These are phyloP conservation scores for Gossypium longicalyx DNA, from an alignment of 345 rosid species.

Conservation along the genomic window DNA sequence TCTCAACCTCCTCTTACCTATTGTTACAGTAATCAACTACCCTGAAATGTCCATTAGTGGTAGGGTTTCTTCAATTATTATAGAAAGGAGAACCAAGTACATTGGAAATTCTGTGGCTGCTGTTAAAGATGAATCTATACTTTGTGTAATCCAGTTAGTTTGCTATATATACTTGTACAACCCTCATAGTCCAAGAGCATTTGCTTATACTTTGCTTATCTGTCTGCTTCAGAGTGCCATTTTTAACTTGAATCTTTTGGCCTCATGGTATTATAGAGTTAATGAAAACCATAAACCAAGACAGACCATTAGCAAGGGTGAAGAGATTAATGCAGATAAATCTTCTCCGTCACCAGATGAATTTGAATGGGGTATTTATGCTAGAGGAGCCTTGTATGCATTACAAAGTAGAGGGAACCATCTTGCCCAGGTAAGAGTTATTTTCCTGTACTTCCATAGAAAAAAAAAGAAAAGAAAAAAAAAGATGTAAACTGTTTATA, in stretches of 20 bases:
- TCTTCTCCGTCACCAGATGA: constrained; percentile 35
- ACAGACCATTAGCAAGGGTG: constrained; percentile 27
- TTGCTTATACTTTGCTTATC: background rate
- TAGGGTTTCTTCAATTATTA: background rate
- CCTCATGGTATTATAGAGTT: constrained; percentile 36
- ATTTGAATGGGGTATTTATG: constrained; percentile 77
- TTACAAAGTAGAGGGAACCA: constrained; percentile 53
- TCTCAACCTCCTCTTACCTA: background rate
- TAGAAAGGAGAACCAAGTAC: background rate
- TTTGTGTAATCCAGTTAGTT: background rate
- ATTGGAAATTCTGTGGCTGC: background rate
- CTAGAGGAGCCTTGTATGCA: constrained; percentile 84
- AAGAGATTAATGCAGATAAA: constrained; percentile 27
- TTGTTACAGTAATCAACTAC: background rate
- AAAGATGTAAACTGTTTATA: background rate
- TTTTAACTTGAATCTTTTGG: background rate
- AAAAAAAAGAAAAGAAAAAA: background rate
- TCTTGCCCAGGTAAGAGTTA: constrained; percentile 53
- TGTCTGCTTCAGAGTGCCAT: background rate
- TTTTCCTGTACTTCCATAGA: background rate
- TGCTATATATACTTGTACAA: background rate
- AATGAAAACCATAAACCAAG: constrained; percentile 59
- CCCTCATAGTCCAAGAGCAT: background rate
- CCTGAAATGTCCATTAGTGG: background rate
- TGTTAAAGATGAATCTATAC: background rate